These are phyloP conservation scores for Trichoderma parareesei DNA, from an alignment of 495 filamentous ascomycete genomes.

Conservation along the genomic window DNA sequence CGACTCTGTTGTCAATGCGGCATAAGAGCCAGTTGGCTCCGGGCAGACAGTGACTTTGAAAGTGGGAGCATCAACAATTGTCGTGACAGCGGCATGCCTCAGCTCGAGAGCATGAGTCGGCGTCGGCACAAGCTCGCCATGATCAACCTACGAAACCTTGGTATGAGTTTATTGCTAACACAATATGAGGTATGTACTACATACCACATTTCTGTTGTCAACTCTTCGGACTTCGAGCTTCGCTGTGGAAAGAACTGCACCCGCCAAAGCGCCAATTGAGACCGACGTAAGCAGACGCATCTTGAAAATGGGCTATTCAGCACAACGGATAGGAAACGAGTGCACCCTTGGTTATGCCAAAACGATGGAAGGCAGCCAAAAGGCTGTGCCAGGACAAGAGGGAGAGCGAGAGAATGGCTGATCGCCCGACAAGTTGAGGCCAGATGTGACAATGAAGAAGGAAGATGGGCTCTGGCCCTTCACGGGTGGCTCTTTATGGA, in stretches of 20 bases:
- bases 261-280: background rate
- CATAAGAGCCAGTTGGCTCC: conserved; percentile 18
- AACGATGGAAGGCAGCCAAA: background rate
- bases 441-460: background rate
- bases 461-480: background rate
- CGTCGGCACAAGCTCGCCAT: conserved; percentile 12
- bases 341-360: background rate
- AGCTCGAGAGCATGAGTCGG: background rate
- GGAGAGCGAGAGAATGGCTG: background rate
- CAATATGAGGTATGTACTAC: background rate
- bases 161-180: background rate
- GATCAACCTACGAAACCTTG: background rate
- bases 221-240: background rate
- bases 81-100: conserved; percentile 17
- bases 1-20: conserved; percentile 14
- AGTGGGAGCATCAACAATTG: conserved; percentile 18
- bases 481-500: background rate
- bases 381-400: background rate
- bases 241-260: background rate
- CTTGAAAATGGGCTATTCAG: background rate
- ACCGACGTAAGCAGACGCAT: conserved; percentile 1
- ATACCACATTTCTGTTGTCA: background rate
- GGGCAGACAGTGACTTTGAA: conserved; percentile 25
- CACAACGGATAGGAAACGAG: background rate
- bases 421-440: background rate